Evolutionary conservation across 2,329 filamentous ascomycete genomes (phyloP).

Genomic region (Colletotrichum incanum): DNA sequence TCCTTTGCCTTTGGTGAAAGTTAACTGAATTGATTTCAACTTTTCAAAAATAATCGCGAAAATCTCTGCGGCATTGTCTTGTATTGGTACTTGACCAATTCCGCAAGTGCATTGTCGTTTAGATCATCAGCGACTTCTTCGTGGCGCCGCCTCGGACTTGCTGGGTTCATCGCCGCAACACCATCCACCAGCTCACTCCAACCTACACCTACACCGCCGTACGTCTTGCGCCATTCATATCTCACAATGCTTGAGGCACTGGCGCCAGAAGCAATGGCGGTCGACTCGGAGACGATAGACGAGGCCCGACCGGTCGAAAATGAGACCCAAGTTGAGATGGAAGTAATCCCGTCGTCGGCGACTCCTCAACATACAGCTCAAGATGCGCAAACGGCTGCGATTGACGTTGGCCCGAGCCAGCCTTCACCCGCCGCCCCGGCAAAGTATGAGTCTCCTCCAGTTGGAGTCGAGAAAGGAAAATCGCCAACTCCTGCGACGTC

Average conservation of each 20-base stretch:
- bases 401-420: neutral
- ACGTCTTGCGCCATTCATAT: neutral
- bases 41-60: neutral
- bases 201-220: neutral
- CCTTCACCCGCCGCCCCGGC: neutral
- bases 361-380: neutral
- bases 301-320: neutral
- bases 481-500: neutral
- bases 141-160: neutral
- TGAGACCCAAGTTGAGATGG: neutral
- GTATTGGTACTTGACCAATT: neutral
- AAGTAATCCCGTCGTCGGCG: neutral
- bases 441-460: neutral
- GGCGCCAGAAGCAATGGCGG: neutral
- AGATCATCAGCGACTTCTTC: neutral
- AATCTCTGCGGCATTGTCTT: too few relatives aligned
- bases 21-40: neutral
- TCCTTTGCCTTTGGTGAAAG: neutral
- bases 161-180: conserved; percentile 1
- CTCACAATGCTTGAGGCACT: conserved; percentile 1
- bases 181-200: neutral
- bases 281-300: neutral
- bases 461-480: neutral
- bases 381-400: neutral
- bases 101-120: neutral